Evolutionary conservation across 2,329 filamentous ascomycete species (phyloP), one percentile per base, ranked within the genome.

Genomic region (Aspergillus pseudonomiae): DNA sequence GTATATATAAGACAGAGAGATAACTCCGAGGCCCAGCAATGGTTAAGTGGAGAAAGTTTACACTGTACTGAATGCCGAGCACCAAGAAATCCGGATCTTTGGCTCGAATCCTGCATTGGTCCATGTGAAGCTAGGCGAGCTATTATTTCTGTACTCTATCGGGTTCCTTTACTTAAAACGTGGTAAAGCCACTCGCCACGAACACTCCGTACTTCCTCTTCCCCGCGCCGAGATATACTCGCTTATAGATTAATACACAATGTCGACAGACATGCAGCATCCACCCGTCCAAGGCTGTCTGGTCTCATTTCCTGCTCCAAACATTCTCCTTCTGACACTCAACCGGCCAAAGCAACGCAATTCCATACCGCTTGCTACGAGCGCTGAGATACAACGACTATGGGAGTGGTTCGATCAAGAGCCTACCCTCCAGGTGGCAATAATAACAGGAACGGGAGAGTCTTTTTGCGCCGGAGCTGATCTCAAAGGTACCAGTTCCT

Each of bases 381-480:
- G 80, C 36, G 75, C 72, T 52, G 76, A 82, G 54, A 80, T 84
- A 57, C 75, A 82, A 62, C 65, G 70, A 3, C 72, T 86, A 6
- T 89, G 83, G 81, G 73, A 78, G 19, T 90, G 87, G 84, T 89
- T 86, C 74, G 89, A 91, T 71, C 73, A 71, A n/a, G 84, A 91
- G 74, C 84, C 87, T 1, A 76, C 76, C 1, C 82, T 91, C 54
- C 84, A 85, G 53, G 88, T 86, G 71, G 88, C 86, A 53, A 82
- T 91, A 2, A 72, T 91, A 53, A 90, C 88, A 0, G 89, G 89
- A 24, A 77, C 79, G 0, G 88, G 88, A 0, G 80, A 87, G 43
- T 87, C 88, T 0, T 91, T 91, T 71, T 91, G 88, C 74, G 87
- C 88, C 0, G 89, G 89, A 19, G 88, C 88, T 39, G 89, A 91